Conservation (phyloP, 768 basidiomycete genomes). For the Russula ochroleuca region DNA sequence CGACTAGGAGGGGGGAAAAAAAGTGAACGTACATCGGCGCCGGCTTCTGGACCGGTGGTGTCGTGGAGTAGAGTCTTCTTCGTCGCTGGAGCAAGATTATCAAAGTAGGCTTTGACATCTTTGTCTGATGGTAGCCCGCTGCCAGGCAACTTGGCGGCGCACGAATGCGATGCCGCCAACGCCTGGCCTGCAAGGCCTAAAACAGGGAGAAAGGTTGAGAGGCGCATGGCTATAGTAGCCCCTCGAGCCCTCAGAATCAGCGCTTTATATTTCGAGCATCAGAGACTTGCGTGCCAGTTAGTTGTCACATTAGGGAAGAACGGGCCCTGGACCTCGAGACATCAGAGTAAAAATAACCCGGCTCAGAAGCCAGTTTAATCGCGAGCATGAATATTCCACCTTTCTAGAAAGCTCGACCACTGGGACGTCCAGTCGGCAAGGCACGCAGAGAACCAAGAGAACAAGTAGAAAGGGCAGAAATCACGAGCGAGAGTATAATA, state of each 20-base stretch:
- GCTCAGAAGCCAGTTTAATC: not conserved
- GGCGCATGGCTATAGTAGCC: not conserved
- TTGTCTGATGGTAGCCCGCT: slow-evolving; percentile 5
- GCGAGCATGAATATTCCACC: slow-evolving; percentile 1
- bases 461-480: not conserved
- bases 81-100: slow-evolving; percentile 7
- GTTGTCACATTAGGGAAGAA: not conserved
- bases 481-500: not conserved
- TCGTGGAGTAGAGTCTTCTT: slow-evolving; percentile 16
- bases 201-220: not conserved
- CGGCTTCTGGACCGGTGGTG: slow-evolving; percentile 20
- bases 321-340: not conserved
- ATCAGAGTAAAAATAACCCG: not conserved
- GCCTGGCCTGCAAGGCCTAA: slow-evolving; percentile 15
- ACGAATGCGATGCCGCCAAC: slow-evolving; percentile 8
- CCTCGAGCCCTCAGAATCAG: not conserved
- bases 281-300: not conserved
- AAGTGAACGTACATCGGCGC: slow-evolving; percentile 6
- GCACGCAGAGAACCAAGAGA: no score
- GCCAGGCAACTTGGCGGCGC: not conserved
- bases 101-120: slow-evolving; percentile 14
- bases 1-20: no score
- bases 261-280: slow-evolving; percentile 5
- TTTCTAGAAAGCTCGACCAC: not conserved
- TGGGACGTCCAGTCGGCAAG: not conserved